Conservation (phyloP, 2,329 filamentous ascomycete genomes). For the Hypocrella siamensis region DNA sequence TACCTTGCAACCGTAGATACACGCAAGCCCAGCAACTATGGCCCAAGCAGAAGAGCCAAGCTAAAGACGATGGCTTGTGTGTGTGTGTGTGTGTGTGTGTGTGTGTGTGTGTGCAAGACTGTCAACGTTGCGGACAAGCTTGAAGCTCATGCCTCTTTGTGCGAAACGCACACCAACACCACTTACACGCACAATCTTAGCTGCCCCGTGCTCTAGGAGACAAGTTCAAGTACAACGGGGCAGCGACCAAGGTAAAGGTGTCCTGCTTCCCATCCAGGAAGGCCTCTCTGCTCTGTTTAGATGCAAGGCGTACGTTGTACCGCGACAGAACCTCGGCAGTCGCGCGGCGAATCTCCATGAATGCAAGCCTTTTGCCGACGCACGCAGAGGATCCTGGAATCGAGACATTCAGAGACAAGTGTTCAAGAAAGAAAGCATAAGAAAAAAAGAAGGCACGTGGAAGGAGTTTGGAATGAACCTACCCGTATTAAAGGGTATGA, state of each 20-base stretch:
- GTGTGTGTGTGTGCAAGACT: too few relatives aligned
- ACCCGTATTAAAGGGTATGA: constrained; percentile 3
- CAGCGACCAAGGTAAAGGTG: neutral
- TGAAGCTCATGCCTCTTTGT: too few relatives aligned
- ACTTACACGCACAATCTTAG: too few relatives aligned
- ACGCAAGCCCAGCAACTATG: too few relatives aligned
- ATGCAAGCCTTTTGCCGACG: constrained; percentile 3
- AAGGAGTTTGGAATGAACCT: neutral
- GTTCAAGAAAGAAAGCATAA: neutral
- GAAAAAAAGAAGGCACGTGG: neutral
- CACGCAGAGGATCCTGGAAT: constrained; percentile 4
- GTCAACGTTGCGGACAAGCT: too few relatives aligned
- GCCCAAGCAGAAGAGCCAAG: too few relatives aligned
- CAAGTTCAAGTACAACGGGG: too few relatives aligned
- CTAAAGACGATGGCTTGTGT: too few relatives aligned
- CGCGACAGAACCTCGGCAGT: neutral
- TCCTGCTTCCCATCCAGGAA: neutral
- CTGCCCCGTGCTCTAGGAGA: too few relatives aligned
- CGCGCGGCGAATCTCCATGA: constrained; percentile 2
- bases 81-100: too few relatives aligned
- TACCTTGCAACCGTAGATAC: too few relatives aligned
- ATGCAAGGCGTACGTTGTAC: constrained; percentile 1
- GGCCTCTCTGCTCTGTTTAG: neutral
- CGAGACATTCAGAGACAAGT: neutral
- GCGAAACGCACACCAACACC: too few relatives aligned